Percentiles rank a stretch among this genome's conserved stretches.
Evolutionary conservation across 2,329 filamentous ascomycete genomes (phyloP).

Genomic region (Alternaria arborescens): DNA sequence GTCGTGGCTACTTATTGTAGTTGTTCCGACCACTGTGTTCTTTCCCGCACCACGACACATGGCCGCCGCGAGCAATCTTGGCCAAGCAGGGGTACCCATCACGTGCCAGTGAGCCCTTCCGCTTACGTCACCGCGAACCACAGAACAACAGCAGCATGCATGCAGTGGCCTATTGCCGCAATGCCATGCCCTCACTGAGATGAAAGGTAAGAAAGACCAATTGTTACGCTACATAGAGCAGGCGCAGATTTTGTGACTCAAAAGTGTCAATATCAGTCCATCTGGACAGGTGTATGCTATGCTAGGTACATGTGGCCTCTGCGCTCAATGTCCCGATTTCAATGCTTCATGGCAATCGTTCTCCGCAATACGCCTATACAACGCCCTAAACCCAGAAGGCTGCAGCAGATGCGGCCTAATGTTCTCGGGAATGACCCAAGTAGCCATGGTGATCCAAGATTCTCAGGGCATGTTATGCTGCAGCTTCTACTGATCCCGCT

Average conservation of each 20-base stretch:
- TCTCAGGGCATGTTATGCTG: constrained; percentile 15
- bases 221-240: not conserved
- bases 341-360: constrained; percentile 26
- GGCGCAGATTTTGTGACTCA: not conserved
- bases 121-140: constrained; percentile 22
- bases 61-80: constrained; percentile 32
- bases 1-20: constrained; percentile 34
- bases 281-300: constrained; percentile 21
- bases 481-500: constrained; percentile 28
- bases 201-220: not conserved
- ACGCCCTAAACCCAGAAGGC: constrained; percentile 9
- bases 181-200: not conserved
- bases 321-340: constrained; percentile 24
- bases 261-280: constrained; percentile 6
- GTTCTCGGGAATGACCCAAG: not conserved
- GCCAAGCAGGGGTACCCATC: constrained; percentile 20
- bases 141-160: not conserved
- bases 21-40: constrained; percentile 43
- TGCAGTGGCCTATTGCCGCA: not conserved
- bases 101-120: constrained; percentile 11
- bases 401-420: not conserved
- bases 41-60: constrained; percentile 31
- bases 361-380: constrained; percentile 28
- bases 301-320: constrained; percentile 31
- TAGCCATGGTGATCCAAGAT: not conserved